Percentiles rank a stretch among this genome's conserved stretches.
phyloP scores from a whole-genome alignment of 768 basidiomycete genomes.

The Pleurotus sapidus region DNA sequence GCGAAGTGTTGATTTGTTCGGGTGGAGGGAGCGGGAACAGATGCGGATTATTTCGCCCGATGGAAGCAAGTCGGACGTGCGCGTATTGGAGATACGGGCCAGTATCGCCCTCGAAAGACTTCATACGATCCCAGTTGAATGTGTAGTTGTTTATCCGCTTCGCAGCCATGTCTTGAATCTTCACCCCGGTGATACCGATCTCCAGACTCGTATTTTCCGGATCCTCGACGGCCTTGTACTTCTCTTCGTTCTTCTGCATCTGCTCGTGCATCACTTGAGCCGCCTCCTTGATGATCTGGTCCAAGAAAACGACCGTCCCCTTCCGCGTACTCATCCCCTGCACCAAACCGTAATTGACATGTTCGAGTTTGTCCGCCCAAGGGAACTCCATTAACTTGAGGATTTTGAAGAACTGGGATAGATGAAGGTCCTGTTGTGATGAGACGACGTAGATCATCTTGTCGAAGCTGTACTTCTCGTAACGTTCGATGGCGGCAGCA shows the following conservation, averaged over 20 bases:
- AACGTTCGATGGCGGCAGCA: conserved; percentile 89
- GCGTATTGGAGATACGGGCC: conserved; percentile 97
- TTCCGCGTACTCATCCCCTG: conserved; percentile 93
- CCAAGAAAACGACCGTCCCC: conserved; percentile 93
- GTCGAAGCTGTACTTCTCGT: conserved; percentile 82
- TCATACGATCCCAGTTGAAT: conserved; percentile 93
- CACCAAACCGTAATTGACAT: conserved; percentile 91
- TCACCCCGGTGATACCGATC: conserved; percentile 93
- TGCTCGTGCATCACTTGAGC: conserved; percentile 91
- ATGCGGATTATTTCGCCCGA: conserved; percentile 89
- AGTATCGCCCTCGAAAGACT: conserved; percentile 94
- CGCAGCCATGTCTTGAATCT: conserved; percentile 97
- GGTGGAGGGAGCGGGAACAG: conserved; percentile 74
- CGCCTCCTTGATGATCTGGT: conserved; percentile 90
- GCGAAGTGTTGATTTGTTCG: conserved; percentile 61
- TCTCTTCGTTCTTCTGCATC: conserved; percentile 93
- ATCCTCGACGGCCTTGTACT: conserved; percentile 85
- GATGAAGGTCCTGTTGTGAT: conserved; percentile 83
- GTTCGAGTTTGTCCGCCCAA: conserved; percentile 81
- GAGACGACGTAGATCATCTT: conserved; percentile 94
- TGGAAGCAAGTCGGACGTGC: conserved; percentile 88
- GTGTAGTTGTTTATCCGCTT: conserved; percentile 95
- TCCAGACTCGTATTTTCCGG: conserved; percentile 77
- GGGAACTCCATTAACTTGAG: conserved; percentile 86
- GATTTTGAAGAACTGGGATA: conserved; percentile 92